Conservation (phyloP, 257 asterid genomes). For the Forsythia suspensa region DNA sequence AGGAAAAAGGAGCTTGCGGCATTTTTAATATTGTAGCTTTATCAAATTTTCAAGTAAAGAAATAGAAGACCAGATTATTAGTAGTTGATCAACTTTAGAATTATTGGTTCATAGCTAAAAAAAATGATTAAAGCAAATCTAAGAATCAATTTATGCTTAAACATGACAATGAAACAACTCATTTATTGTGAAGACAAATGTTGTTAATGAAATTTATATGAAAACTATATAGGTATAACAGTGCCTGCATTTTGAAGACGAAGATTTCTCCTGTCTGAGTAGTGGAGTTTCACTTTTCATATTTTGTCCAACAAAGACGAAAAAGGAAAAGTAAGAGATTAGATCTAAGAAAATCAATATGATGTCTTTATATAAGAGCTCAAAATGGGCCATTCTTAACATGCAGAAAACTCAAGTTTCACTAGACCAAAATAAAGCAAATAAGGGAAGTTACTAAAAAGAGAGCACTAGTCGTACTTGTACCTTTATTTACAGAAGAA, state of each 20-base stretch:
- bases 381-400: background rate
- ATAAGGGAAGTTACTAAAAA: background rate
- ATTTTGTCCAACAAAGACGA: no score
- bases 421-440: background rate
- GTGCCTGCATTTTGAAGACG: no score
- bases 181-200: background rate
- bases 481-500: slow-evolving; percentile 80
- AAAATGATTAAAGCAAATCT: background rate
- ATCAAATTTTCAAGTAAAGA: background rate
- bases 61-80: background rate
- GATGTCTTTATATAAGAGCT: background rate
- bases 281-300: background rate
- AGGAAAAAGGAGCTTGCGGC: background rate
- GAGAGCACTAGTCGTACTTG: background rate
- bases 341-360: no score
- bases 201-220: background rate
- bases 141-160: background rate
- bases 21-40: background rate
- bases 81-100: background rate
- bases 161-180: background rate
- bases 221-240: background rate
- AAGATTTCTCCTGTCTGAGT: background rate
- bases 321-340: no score
- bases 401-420: background rate
- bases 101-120: background rate